These are phyloP conservation scores for Cytospora schulzeri DNA, from an alignment of 2,329 filamentous ascomycete genomes.

Conservation along the genomic window DNA sequence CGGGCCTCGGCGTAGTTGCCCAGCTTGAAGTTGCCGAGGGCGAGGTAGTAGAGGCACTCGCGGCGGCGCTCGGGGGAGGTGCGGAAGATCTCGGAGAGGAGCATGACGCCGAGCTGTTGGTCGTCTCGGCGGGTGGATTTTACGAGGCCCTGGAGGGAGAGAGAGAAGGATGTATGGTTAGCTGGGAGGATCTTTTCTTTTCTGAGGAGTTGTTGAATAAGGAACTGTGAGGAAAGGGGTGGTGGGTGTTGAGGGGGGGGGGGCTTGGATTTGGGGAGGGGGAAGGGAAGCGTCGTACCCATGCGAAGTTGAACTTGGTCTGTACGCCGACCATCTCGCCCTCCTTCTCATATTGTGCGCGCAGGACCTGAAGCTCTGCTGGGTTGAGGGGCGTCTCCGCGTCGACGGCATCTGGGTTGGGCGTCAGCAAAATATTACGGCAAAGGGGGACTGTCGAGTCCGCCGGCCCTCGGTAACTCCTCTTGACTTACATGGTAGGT, in stretches of 20 bases:
- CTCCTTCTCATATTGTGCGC: constrained; percentile 95
- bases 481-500: constrained; percentile 48
- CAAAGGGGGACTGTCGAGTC: constrained; percentile 5
- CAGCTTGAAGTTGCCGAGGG: constrained; percentile 95
- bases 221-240: background rate
- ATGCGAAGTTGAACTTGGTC: constrained; percentile 99
- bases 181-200: background rate
- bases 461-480: constrained; percentile 19
- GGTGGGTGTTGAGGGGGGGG: background rate
- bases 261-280: background rate
- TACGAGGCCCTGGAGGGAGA: constrained; percentile 75
- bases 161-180: constrained; percentile 4
- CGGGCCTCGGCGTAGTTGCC: constrained; percentile 95
- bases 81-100: constrained; percentile 96
- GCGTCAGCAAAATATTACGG: constrained; percentile 13
- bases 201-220: background rate
- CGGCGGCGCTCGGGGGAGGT: constrained; percentile 87
- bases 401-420: constrained; percentile 81
- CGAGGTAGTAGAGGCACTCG: constrained; percentile 98
- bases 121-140: constrained; percentile 84
- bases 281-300: constrained; percentile 60
- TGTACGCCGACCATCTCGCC: constrained; percentile 95
- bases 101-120: constrained; percentile 90
- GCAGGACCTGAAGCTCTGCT: constrained; percentile 88
- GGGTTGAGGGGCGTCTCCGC: constrained; percentile 95